Evolutionary conservation across 148 eudicot species (phyloP), one percentile per base, ranked within the genome.

Genomic region (Fagopyrum tataricum): DNA sequence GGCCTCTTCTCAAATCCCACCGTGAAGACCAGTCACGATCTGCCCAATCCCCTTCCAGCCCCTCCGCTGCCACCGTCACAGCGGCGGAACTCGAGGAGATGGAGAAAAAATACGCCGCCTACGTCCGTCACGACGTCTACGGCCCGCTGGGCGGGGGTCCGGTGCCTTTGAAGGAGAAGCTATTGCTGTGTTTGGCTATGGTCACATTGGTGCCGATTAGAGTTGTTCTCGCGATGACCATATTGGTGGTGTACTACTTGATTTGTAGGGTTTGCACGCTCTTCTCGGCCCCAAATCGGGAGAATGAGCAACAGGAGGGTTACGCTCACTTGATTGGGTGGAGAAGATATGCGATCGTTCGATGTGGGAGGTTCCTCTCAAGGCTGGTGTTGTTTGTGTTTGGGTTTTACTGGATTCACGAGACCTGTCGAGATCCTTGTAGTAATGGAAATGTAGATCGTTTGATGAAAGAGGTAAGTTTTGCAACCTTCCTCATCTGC

Each of bases 361-460:
- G 17, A 31, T 67, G 72, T 47, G 98, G 98, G 68, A 82, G 86
- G 78, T 82, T 94, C 62, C 74, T 91, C 40, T 84, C 98, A 0
- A 83, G 97, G 76, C 77, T 73, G 20, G 51, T 94, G 80, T 76
- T 94, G 66, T 94, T 94, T 67, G 85, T 87, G 5, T 73, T 94
- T 4, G 98, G 97, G 64, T 91, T 94, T 84, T 91, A 94, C 77
- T 85, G 96, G 90, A 88, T 94, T 72, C 51, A 55, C 0, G 85
- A 84, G 44, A 81, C 77, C 2, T 4, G 43, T 37, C 69, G 69
- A 31, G 80, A 80, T 21, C 43, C 15, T 6, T 18, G 24, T 43
- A 23, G 37, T 44, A 46, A 46, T 46, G 20, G 67, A 26, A 68
- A 40, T 73, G 74, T 66, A 37, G 79, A 72, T 0, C 74, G 76